These are phyloP conservation scores for Talaromyces funiculosus DNA, from an alignment of 2,329 filamentous ascomycete species.

Conservation along the genomic window DNA sequence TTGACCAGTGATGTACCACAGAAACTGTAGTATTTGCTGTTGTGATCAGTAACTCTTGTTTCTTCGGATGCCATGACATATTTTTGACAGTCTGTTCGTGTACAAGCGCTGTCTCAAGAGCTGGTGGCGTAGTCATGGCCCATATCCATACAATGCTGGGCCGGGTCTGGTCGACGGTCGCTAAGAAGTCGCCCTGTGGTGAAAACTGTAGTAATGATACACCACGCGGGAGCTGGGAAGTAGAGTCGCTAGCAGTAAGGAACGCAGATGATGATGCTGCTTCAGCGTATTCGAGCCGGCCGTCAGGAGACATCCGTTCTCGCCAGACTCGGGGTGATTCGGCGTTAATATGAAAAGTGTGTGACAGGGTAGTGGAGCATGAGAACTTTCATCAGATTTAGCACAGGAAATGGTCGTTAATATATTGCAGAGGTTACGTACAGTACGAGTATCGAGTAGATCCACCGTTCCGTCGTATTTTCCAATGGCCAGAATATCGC, in stretches of 20 bases:
- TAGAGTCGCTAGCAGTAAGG: conserved; percentile 24
- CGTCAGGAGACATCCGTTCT: conserved; percentile 25
- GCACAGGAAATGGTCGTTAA: not conserved
- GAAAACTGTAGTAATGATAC: conserved; percentile 39
- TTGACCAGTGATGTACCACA: conserved; percentile 31
- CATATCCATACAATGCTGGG: conserved; percentile 45
- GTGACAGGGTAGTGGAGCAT: conserved; percentile 30
- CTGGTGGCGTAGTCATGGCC: conserved; percentile 27
- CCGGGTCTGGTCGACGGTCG: conserved; percentile 35
- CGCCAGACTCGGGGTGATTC: conserved; percentile 31
- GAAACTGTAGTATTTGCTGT: conserved; percentile 29
- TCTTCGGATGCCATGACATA: conserved; percentile 35
- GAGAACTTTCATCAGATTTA: conserved; percentile 23
- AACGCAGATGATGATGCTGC: conserved; percentile 33
- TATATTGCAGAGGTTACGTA: conserved; percentile 18
- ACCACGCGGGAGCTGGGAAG: conserved; percentile 28
- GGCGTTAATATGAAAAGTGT: conserved; percentile 28
- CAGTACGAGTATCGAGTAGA: conserved; percentile 41
- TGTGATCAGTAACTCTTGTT: conserved; percentile 34
- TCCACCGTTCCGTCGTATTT: conserved; percentile 48
- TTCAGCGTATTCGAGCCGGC: conserved; percentile 29
- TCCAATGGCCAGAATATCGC: conserved; percentile 44
- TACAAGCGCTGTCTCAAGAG: conserved; percentile 33
- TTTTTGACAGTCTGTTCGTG: conserved; percentile 39
- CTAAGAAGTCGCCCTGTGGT: conserved; percentile 30